phyloP scores from a whole-genome alignment of 176 grass and related monocot genomes.

The Triticum turgidum region DNA sequence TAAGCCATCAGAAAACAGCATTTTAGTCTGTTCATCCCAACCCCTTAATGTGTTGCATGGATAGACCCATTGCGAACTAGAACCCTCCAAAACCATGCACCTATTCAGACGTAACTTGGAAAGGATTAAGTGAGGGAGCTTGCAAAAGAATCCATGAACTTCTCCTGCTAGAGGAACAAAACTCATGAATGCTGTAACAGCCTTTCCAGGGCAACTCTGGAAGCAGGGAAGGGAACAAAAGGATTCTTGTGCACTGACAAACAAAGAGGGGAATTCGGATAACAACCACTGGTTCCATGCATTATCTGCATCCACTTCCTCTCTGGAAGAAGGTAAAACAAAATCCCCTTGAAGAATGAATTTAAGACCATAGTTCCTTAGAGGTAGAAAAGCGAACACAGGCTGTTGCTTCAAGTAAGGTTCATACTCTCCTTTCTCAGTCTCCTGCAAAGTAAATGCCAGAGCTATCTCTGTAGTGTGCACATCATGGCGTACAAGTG shows the following conservation, averaged over 20 bases:
- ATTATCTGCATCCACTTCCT: slow-evolving; percentile 97
- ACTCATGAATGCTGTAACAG: slow-evolving; percentile 80
- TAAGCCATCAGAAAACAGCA: slow-evolving; percentile 67
- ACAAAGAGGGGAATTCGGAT: slow-evolving; percentile 83
- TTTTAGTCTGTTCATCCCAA: slow-evolving; percentile 71
- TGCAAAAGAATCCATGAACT: slow-evolving; percentile 92
- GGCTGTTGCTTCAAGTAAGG: slow-evolving; percentile 81
- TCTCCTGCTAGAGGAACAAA: slow-evolving; percentile 95
- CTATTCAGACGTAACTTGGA: slow-evolving; percentile 68
- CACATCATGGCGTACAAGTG: slow-evolving; percentile 64
- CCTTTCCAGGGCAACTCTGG: slow-evolving; percentile 66
- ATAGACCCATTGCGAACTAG: slow-evolving; percentile 56
- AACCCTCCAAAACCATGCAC: slow-evolving; percentile 90
- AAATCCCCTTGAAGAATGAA: slow-evolving; percentile 99
- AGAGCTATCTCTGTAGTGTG: slow-evolving; percentile 82
- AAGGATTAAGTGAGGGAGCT: slow-evolving; percentile 84
- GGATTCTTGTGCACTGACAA: slow-evolving; percentile 64
- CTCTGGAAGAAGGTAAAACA: slow-evolving; percentile 93
- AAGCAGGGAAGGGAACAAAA: slow-evolving; percentile 89
- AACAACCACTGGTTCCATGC: slow-evolving; percentile 98
- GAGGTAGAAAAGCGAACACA: slow-evolving; percentile 94
- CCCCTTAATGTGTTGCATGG: slow-evolving; percentile 78
- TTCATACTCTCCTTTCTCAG: slow-evolving; percentile 55
- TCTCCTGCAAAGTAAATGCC: slow-evolving; percentile 90
- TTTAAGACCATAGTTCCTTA: slow-evolving; percentile 94